Conservation (phyloP, 352 stramenopile genomes). For the Pythium coloratum region DNA sequence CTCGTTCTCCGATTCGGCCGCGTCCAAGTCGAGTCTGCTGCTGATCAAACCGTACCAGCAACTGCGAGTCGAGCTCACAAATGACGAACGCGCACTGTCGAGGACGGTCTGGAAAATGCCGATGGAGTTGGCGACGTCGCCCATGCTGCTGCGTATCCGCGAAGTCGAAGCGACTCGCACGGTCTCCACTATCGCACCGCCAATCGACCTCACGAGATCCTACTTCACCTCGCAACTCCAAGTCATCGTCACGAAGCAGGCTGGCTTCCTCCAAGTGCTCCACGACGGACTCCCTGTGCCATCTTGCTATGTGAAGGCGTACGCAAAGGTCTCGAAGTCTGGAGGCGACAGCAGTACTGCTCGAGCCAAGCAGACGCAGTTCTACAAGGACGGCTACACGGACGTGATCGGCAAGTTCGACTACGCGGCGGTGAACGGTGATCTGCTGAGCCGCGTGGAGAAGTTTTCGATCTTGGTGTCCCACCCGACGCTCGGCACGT, state of each 20-base stretch:
- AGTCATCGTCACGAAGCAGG: constrained; percentile 44
- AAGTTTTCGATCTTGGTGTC: constrained; percentile 53
- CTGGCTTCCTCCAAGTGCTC: constrained; percentile 56
- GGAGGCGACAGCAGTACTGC: neutral
- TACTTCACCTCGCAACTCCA: constrained; percentile 55
- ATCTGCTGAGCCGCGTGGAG: constrained; percentile 38
- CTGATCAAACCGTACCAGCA: constrained; percentile 47
- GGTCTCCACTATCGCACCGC: constrained; percentile 25
- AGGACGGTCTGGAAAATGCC: constrained; percentile 17
- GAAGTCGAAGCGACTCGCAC: constrained; percentile 33
- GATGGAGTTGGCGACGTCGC: constrained; percentile 26
- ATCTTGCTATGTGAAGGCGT: constrained; percentile 75
- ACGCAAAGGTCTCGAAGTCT: constrained; percentile 29
- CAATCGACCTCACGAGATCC: constrained; percentile 41
- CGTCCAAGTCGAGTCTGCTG: constrained; percentile 39
- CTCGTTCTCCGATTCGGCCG: constrained; percentile 37
- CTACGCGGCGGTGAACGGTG: constrained; percentile 63
- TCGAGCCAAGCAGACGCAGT: constrained; percentile 27
- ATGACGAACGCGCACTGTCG: neutral
- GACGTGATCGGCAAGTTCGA: constrained; percentile 73
- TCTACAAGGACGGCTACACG: constrained; percentile 87
- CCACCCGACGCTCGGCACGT: constrained; percentile 44
- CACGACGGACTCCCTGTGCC: constrained; percentile 37
- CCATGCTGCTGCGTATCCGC: constrained; percentile 54
- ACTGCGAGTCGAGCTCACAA: constrained; percentile 31